Conservation (phyloP, 441 rosid genomes). For the Syzygium syzygioides region DNA sequence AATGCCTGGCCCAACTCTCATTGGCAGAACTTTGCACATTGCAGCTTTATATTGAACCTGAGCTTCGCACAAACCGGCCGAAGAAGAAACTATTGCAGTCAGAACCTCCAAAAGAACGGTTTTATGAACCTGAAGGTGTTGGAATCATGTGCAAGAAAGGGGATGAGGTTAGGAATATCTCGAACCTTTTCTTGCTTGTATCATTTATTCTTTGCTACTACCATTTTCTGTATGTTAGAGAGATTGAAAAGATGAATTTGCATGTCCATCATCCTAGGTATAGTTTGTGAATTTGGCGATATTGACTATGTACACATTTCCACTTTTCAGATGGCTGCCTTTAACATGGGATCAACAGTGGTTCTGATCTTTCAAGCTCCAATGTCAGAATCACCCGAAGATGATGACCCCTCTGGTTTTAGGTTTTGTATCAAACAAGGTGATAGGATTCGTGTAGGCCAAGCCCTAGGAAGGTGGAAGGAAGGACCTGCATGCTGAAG, state of each 20-base stretch:
- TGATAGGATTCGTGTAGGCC: constrained; percentile 67
- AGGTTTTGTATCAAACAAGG: constrained; percentile 52
- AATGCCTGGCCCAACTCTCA: neutral
- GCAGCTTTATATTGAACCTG: constrained; percentile 86
- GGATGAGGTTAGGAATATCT: constrained; percentile 53
- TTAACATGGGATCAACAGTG: constrained; percentile 93
- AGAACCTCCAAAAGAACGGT: constrained; percentile 62
- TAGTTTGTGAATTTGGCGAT: neutral
- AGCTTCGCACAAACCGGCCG: constrained; percentile 70
- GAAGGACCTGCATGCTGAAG: neutral
- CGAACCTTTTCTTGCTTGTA: neutral
- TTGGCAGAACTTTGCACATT: constrained; percentile 5
- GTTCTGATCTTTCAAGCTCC: constrained; percentile 94
- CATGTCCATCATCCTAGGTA: neutral
- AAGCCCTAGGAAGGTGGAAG: constrained; percentile 74
- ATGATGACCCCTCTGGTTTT: constrained; percentile 41
- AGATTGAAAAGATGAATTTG: neutral
- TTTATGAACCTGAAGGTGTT: constrained; percentile 68
- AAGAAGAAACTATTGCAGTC: constrained; percentile 49
- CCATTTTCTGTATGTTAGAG: neutral
- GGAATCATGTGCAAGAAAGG: constrained; percentile 73
- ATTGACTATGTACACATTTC: neutral
- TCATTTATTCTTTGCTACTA: neutral
- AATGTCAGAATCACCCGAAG: constrained; percentile 25
- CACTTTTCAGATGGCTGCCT: constrained; percentile 60